phyloP scores from a whole-genome alignment of 768 basidiomycete species.

The Kwoniella pini region DNA sequence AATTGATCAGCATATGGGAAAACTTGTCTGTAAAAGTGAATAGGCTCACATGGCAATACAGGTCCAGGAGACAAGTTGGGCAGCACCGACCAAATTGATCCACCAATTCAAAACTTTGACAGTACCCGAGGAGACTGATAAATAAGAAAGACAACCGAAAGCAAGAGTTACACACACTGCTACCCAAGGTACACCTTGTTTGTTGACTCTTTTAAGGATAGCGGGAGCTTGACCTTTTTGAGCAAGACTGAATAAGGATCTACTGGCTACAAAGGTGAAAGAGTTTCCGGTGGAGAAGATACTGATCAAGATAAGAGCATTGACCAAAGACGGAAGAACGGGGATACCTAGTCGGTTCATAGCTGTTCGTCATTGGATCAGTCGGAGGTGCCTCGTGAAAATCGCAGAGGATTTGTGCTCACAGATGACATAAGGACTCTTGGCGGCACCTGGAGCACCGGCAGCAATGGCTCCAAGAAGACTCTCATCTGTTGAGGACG shows the following conservation, averaged over 20 bases:
- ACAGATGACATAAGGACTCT: constrained; percentile 29
- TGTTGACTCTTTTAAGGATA: constrained; percentile 22
- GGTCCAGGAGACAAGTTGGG: constrained; percentile 33
- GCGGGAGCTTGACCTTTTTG: constrained; percentile 28
- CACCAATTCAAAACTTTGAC: constrained; percentile 43
- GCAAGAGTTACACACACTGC: constrained; percentile 26
- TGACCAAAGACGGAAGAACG: constrained; percentile 21
- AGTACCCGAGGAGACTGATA: constrained; percentile 40
- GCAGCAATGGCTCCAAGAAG: constrained; percentile 32
- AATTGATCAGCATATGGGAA: not conserved
- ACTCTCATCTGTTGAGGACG: constrained; percentile 13
- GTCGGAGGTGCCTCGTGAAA: not conserved
- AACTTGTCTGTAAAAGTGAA: not conserved
- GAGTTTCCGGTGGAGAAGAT: constrained; percentile 27
- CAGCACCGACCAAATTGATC: constrained; percentile 38
- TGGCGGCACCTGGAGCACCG: constrained; percentile 32
- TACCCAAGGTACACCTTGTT: constrained; percentile 30
- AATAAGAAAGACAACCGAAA: constrained; percentile 32
- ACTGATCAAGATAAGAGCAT: constrained; percentile 25
- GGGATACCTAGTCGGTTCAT: constrained; percentile 28
- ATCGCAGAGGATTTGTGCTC: not conserved
- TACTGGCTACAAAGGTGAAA: constrained; percentile 25
- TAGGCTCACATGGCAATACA: constrained; percentile 30
- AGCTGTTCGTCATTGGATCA: not conserved
- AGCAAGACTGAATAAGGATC: constrained; percentile 21